These are phyloP conservation scores for Camellia lanceoleosa DNA, from an alignment of 148 eudicot species.

Conservation along the genomic window DNA sequence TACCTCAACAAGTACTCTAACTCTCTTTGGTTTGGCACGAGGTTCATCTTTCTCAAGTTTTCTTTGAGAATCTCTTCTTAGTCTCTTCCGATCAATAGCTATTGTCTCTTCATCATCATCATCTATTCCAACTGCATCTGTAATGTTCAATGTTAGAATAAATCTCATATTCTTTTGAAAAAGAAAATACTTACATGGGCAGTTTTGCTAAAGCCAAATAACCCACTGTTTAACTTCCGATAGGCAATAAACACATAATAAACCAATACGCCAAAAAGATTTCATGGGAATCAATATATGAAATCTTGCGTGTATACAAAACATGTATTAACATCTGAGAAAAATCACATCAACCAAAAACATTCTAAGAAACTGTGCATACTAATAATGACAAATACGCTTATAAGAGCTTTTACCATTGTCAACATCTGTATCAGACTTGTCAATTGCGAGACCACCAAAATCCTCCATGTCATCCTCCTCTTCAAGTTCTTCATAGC, in stretches of 20 bases:
- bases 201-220: background rate
- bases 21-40: constrained; percentile 52
- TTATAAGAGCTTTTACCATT: constrained; percentile 14
- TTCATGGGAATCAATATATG: background rate
- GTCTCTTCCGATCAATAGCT: constrained; percentile 31
- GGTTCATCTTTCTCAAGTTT: constrained; percentile 42
- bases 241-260: background rate
- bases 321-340: background rate
- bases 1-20: constrained; percentile 81
- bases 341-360: background rate
- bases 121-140: constrained; percentile 33
- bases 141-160: background rate
- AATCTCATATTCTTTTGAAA: background rate
- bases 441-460: constrained; percentile 32
- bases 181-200: too few relatives aligned
- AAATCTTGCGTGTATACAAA: background rate
- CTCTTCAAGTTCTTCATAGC: constrained; percentile 70
- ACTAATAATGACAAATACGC: background rate
- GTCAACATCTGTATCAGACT: constrained; percentile 29
- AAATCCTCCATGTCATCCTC: constrained; percentile 88
- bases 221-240: background rate
- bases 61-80: constrained; percentile 25
- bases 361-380: background rate
- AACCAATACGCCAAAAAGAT: background rate
- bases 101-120: constrained; percentile 45